Conservation (phyloP, 2,329 filamentous ascomycete species). For the Ophiocordyceps camponoti-floridani region DNA sequence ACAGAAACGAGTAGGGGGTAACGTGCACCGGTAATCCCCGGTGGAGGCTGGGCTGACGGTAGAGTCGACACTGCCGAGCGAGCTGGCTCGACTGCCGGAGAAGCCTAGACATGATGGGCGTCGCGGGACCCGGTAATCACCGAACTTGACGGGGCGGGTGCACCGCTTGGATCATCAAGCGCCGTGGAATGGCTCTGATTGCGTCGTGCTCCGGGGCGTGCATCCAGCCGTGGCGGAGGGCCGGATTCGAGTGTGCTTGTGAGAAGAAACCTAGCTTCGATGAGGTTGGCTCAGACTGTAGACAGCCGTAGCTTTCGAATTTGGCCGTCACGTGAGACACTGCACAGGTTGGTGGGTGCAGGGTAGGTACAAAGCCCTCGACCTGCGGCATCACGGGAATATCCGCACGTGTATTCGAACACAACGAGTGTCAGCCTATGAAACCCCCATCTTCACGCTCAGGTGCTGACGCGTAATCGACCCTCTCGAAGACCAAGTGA, state of each 20-base stretch:
- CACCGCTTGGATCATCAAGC: conserved; percentile 16
- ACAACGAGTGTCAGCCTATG: not conserved
- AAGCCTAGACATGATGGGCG: conserved; percentile 42
- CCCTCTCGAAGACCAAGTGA: no score
- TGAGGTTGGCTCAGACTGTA: no score
- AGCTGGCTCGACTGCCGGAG: conserved; percentile 49
- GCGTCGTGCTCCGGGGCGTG: conserved; percentile 3
- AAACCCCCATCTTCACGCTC: not conserved
- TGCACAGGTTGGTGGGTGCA: not conserved
- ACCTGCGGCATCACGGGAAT: not conserved
- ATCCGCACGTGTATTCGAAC: not conserved
- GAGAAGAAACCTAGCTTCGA: not conserved
- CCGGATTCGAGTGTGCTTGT: not conserved
- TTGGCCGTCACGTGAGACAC: conserved; percentile 13
- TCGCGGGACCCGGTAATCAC: conserved; percentile 12
- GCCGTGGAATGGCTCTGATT: conserved; percentile 5
- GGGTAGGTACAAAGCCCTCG: not conserved
- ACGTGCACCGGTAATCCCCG: conserved; percentile 20
- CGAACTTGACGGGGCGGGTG: conserved; percentile 9
- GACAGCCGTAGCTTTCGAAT: conserved; percentile 9
- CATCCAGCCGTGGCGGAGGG: not conserved
- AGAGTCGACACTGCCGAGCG: conserved; percentile 41
- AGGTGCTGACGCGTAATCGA: no score
- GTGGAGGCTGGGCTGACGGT: conserved; percentile 31
- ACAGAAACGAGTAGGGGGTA: conserved; percentile 14